Conservation (phyloP, 768 basidiomycete genomes). For the Ramaria sp. region DNA sequence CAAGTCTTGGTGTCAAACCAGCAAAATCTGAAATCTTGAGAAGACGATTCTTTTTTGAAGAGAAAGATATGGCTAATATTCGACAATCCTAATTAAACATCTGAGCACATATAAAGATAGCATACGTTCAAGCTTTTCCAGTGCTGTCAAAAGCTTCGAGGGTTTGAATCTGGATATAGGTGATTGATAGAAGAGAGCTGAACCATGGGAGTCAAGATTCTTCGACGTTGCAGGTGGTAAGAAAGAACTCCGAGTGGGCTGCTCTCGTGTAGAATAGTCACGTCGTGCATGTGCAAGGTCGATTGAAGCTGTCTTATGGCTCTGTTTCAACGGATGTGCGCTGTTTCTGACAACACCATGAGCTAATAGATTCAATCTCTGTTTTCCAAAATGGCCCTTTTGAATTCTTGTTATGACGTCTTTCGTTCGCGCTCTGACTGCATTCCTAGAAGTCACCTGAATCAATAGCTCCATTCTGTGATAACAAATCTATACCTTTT, state of each 20-base stretch:
- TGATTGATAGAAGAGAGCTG: not conserved
- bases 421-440: conserved; percentile 43
- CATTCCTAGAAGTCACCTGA: conserved; percentile 35
- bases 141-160: not conserved
- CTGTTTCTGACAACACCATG: conserved; percentile 12
- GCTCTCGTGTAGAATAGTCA: not conserved
- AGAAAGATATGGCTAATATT: not conserved
- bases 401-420: conserved; percentile 45
- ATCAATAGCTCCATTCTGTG: not conserved
- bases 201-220: not conserved
- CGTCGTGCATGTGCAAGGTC: conserved; percentile 17
- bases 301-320: conserved; percentile 11
- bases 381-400: conserved; percentile 49
- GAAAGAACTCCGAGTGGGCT: not conserved
- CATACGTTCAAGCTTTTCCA: conserved; percentile 7
- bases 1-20: not conserved
- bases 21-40: conserved; percentile 5
- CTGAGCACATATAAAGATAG: not conserved
- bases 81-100: not conserved
- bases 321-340: not conserved
- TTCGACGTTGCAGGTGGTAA: not conserved
- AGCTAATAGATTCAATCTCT: conserved; percentile 42
- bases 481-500: conserved; percentile 34
- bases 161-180: not conserved
- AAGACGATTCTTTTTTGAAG: not conserved